phyloP scores from a whole-genome alignment of 495 filamentous ascomycete genomes.

The Physcia stellaris region DNA sequence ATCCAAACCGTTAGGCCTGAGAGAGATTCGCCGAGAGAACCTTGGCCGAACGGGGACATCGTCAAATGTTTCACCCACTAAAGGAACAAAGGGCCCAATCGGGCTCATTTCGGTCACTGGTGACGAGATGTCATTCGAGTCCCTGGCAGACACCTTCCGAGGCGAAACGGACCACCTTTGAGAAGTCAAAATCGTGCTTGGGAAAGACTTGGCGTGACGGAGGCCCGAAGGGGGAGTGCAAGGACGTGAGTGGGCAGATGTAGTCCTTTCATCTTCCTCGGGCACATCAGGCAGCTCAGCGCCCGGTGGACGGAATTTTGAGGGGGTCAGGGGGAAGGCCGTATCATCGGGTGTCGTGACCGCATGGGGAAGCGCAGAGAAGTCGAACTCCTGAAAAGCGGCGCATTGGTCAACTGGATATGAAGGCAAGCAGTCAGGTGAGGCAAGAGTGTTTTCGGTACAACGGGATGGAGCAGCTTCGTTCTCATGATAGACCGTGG shows the following conservation, averaged over 20 bases:
- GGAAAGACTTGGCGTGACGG: constrained; percentile 12
- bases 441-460: not conserved
- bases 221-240: constrained; percentile 5
- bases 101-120: not conserved
- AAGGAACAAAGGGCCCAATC: not conserved
- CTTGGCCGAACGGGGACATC: constrained; percentile 7
- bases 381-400: constrained; percentile 1
- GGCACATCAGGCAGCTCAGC: constrained; percentile 52
- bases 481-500: not conserved
- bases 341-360: constrained; percentile 34
- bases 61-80: not conserved
- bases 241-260: constrained; percentile 5
- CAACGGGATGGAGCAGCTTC: not conserved
- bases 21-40: constrained; percentile 3
- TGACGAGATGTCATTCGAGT: constrained; percentile 1
- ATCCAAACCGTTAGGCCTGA: constrained; percentile 8
- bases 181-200: constrained; percentile 9
- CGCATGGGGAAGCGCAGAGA: constrained; percentile 20
- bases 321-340: constrained; percentile 31
- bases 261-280: constrained; percentile 50
- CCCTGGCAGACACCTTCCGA: not conserved
- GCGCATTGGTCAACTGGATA: not conserved
- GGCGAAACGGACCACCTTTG: constrained; percentile 21
- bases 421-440: not conserved
- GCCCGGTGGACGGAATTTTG: constrained; percentile 27